Conservation (phyloP, 345 rosid species). For the Streptanthus diversifolius region DNA sequence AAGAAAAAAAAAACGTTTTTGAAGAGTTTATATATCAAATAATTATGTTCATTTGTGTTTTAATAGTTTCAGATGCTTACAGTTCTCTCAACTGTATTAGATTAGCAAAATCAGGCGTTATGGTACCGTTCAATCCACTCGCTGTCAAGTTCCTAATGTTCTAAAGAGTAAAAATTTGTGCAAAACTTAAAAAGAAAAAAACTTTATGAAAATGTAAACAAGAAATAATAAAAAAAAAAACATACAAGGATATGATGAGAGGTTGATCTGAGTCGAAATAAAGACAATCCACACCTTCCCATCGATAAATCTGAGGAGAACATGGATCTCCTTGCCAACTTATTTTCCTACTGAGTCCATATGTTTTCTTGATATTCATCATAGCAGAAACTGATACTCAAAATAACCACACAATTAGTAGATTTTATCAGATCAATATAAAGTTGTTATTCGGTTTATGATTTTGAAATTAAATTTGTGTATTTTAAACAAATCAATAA, state of each 20-base stretch:
- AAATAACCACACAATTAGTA: neutral
- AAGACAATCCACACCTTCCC: slow-evolving; percentile 48
- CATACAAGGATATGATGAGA: slow-evolving; percentile 47
- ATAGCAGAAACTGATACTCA: slow-evolving; percentile 42
- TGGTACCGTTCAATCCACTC: slow-evolving; percentile 36
- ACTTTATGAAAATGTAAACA: neutral
- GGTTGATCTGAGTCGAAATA: slow-evolving; percentile 24
- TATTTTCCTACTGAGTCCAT: slow-evolving; percentile 31
- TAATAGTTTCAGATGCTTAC: slow-evolving; percentile 34
- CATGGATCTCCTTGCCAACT: slow-evolving; percentile 66
- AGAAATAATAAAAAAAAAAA: neutral
- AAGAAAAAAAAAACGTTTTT: neutral
- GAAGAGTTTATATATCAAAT: neutral
- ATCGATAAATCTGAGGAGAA: slow-evolving; percentile 29
- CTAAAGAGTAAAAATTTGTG: neutral
- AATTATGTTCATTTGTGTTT: neutral
- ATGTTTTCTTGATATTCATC: slow-evolving; percentile 41
- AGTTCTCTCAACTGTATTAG: slow-evolving; percentile 33
- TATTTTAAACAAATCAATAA: neutral
- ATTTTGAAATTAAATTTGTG: neutral
- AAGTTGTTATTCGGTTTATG: neutral
- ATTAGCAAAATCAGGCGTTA: slow-evolving; percentile 31
- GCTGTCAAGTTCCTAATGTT: slow-evolving; percentile 36
- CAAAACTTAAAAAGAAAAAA: neutral
- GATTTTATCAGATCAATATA: neutral